Conservation (phyloP, 2,329 filamentous ascomycete species). For the Botrytis pseudocinerea region DNA sequence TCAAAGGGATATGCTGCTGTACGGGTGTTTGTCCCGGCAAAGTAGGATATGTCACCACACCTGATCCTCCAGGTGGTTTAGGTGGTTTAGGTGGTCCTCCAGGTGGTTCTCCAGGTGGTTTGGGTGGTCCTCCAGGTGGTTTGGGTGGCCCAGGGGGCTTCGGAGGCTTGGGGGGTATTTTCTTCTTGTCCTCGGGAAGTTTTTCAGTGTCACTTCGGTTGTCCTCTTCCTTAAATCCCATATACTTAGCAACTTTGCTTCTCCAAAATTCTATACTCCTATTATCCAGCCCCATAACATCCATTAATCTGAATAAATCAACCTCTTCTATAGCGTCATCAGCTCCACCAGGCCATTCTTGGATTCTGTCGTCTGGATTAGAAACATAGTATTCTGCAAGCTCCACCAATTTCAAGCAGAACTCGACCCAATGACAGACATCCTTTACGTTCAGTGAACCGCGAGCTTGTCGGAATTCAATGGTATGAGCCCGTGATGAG, state of each 20-base stretch:
- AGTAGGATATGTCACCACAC: neutral
- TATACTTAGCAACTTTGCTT: conserved; percentile 11
- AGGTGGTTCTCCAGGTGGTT: neutral
- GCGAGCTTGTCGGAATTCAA: conserved; percentile 36
- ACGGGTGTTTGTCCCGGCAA: neutral
- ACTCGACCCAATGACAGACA: conserved; percentile 33
- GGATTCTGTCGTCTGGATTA: conserved; percentile 22
- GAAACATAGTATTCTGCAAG: conserved; percentile 29
- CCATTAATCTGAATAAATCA: conserved; percentile 7
- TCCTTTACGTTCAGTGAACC: conserved; percentile 29
- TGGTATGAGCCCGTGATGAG: conserved; percentile 25
- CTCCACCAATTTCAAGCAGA: conserved; percentile 32
- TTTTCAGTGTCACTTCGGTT: conserved; percentile 15
- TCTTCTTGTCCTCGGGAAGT: neutral
- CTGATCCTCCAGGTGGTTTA: neutral
- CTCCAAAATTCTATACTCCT: neutral
- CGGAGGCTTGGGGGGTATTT: neutral
- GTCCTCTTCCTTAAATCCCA: neutral
- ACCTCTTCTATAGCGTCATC: neutral
- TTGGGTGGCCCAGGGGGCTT: neutral
- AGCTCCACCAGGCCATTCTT: conserved; percentile 17
- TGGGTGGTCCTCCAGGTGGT: neutral
- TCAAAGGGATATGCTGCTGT: neutral
- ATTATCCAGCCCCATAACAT: neutral
- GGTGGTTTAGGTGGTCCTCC: neutral